phyloP scores from a whole-genome alignment of 345 rosid genomes.

The Ceriops decandra region DNA sequence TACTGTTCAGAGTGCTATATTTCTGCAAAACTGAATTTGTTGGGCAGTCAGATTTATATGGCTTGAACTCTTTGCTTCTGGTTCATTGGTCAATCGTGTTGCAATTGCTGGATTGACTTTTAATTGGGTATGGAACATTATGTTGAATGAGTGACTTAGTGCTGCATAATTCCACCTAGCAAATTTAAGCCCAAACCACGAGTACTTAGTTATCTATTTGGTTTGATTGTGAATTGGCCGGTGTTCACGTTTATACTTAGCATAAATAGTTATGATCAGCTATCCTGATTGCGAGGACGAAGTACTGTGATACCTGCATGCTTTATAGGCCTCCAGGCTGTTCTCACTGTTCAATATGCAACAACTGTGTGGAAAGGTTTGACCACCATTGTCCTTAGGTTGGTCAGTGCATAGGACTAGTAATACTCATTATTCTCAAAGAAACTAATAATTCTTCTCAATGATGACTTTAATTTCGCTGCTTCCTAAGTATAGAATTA shows the following conservation, averaged over 20 bases:
- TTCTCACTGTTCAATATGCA: conserved; percentile 97
- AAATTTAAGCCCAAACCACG: not conserved
- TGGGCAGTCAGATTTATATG: not conserved
- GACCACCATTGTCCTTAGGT: conserved; percentile 99
- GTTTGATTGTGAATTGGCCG: too few relatives aligned
- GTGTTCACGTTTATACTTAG: too few relatives aligned
- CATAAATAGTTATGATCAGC: too few relatives aligned
- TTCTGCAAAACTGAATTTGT: not conserved
- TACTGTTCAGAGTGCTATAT: too few relatives aligned
- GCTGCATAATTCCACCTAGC: not conserved
- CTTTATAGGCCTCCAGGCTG: conserved; percentile 89
- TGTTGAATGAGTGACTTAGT: not conserved
- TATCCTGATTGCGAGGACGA: conserved; percentile 46
- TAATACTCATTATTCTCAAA: conserved; percentile 28
- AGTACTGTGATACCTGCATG: conserved; percentile 94
- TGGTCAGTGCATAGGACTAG: conserved; percentile 98
- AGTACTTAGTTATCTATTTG: not conserved
- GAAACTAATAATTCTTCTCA: not conserved
- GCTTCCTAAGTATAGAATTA: conserved; percentile 3
- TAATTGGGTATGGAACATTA: conserved; percentile 1
- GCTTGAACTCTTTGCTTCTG: not conserved
- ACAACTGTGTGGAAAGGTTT: conserved; percentile 85
- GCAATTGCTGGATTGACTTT: not conserved
- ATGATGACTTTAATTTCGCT: conserved; percentile 9
- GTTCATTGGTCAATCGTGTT: conserved; percentile 1